Evolutionary conservation across 345 rosid species (phyloP).

Genomic region (Microcos paniculata): DNA sequence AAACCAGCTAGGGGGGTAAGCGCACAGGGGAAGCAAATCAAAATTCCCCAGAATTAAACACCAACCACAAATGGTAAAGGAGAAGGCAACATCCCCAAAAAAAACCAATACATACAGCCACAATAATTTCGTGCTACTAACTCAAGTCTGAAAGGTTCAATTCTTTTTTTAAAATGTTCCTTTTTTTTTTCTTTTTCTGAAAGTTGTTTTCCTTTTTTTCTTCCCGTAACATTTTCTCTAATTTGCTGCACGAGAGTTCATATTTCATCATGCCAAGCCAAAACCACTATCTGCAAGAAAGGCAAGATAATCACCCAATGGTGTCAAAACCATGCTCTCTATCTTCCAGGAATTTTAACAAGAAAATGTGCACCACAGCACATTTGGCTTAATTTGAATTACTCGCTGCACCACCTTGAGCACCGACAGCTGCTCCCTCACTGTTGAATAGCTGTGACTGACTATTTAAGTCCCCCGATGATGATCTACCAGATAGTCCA

Average conservation of each 20-base stretch:
- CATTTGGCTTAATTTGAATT: constrained; percentile 1
- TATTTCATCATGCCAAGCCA: background rate
- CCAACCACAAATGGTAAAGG: constrained; percentile 12
- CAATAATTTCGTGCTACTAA: constrained; percentile 1
- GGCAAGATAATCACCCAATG: background rate
- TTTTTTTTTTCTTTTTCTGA: background rate
- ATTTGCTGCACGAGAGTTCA: constrained; percentile 7
- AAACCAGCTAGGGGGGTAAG: constrained; percentile 12
- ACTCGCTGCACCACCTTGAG: constrained; percentile 2
- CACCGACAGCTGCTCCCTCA: background rate
- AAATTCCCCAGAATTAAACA: constrained; percentile 21
- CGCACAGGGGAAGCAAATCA: constrained; percentile 27
- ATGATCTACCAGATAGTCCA: constrained; percentile 4
- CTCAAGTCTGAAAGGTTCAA: constrained; percentile 13
- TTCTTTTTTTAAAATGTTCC: background rate
- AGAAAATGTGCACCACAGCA: constrained; percentile 6
- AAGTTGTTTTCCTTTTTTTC: background rate
- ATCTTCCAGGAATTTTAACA: constrained; percentile 1
- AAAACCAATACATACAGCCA: background rate
- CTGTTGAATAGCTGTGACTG: background rate
- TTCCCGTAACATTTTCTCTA: constrained; percentile 3
- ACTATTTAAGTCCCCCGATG: constrained; percentile 12
- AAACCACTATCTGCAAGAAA: background rate
- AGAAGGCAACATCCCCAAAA: constrained; percentile 3
- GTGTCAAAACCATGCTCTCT: background rate